Evolutionary conservation across 2,329 filamentous ascomycete species (phyloP), one percentile per base, ranked within the genome.

Genomic region (Cyclaneusma minus): DNA sequence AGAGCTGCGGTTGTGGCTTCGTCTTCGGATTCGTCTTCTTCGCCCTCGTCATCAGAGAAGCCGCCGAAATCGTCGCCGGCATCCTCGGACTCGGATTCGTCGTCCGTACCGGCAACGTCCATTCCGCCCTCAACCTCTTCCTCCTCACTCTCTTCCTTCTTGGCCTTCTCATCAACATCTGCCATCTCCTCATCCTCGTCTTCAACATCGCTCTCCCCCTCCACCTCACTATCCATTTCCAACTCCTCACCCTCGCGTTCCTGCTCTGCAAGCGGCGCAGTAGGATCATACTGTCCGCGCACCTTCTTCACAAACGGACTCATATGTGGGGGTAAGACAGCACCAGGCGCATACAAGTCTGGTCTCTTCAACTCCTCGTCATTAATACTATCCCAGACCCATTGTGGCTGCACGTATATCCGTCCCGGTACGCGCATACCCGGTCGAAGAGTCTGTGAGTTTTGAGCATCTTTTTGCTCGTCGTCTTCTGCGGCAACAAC

Each of bases 311-410:
- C 84, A 64, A 92, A 98, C 14, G 89, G 89, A 51, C 85, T 95
- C 41, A 98, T 55, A 62, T 98, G 89, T 8, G 89, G 89, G 13
- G 89, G 89, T 16, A 98, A 62, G 39, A 82, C 75, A 11, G 85
- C 78, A 11, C 89, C 89, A 2, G 89, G 89, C 1, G 77, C 81
- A 45, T 98, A 98, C 18, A 85, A 55, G 46, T 94, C 83, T 16
- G 85, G 71, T 37, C 79, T 68, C 49, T 94, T 74, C 29, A 98
- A 59, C 52, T 87, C 83, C 35, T 83, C 82, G 23, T 89, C 81
- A 49, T 98, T 98, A 49, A 93, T 60, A 43, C 81, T 87, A 47
- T 98, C 89, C 89, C 89, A 98, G 4, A 98, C 73, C 87, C 91
- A 98, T 50, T 98, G 89, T 12, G 89, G 89, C 57, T 98, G 89